Evolutionary conservation across 2,329 filamentous ascomycete genomes (phyloP), one percentile per base, ranked within the genome.

Genomic region (Penicillium freii): DNA sequence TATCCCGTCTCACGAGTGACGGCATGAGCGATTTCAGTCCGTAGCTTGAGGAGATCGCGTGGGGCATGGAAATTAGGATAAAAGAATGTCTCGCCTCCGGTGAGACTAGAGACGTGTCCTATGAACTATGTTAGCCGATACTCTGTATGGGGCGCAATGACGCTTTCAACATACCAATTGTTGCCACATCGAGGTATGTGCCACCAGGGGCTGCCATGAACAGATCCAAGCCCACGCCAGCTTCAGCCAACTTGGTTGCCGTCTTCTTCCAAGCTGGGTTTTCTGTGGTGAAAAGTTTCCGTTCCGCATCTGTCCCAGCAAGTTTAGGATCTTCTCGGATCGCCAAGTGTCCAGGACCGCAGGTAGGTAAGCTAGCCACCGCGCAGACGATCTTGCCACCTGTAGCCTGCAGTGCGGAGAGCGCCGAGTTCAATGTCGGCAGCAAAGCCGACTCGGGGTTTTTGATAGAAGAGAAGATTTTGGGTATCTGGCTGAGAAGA

Each of bases 1-100:
- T 91, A 97, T 23, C 94, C 94, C 46, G 93, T 96, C 73, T 97
- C 92, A 61, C 94, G 84, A 3, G 87, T 92, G 31, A 97, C 86
- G 0, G 90, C 87, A 69, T 97, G 93, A 64, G 87, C 85, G 62
- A 99, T 86, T 77, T 99, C 94, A 47, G 88, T 84, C 2, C 88
- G 88, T 39, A 99, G 78, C 77, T 93, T 95, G 55, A 90, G 82
- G 43, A 88, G 86, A 74, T 99, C 94, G 38, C 94, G 86, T 8
- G 90, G 90, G 8, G 89, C 86, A 58, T 96, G 87, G 78, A 96
- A 99, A 74, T 97, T 99, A 45, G 94, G 92, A 72, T 96, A 99
- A 77, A 96, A 97, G 76, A 92, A 99, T 0, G 88, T 90, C 74
- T 99, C 94, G 62, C 94, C 94, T 57, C 94, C 94, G n/a, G 91